Base-by-base conservation (phyloP, 176 grass and related monocot species). In the Oryza coarctata region DNA sequence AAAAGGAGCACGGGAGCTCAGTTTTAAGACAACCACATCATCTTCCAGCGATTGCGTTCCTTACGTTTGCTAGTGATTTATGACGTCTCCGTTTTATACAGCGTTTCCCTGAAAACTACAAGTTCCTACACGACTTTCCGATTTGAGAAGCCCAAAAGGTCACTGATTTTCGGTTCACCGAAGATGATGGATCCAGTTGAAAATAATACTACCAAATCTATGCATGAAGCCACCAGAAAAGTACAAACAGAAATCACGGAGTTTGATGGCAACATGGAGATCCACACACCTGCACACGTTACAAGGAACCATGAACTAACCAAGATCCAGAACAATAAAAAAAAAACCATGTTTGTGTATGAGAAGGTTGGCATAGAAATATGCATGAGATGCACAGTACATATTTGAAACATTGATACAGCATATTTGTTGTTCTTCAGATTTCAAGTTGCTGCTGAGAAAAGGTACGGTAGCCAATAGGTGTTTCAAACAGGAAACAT, bases 231-330 rank as follows among this genome's bases (percentile, higher is more conserved):
- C 61, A 83, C 65, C 22, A 20, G 12, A 47, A 47, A 71, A 43
- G 38, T 27, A 30, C 25, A 47, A 3, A 11, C 6, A 12, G 27
- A 71, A 10, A 33, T 26, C 0, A 63, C 68, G 20, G n/a, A 20
- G 22, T 14, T 38, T n/a, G 66, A 62, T 10, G 55, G 5, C 40
- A 22, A 15, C 30, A 64, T 71, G 66, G 75, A 78, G 75, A 85
- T 85, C 29, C 75, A 85, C 50, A 22, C 27, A 31, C 74, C 74
- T 78, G 65, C 74, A 63, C 38, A 62, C 36, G 20, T 20, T 47
- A 39, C 52, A 6, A 77, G 50, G 6, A 45, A 14, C 49, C 28
- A 75, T 13, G 13, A 47, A 29, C 63, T 66, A 71, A 73, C 18
- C 12, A 26, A 50, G 39, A 74, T 74, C 49, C 22, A 61, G 12